phyloP scores from a whole-genome alignment of 179 eudicot species.

The Patellifolia procumbens region DNA sequence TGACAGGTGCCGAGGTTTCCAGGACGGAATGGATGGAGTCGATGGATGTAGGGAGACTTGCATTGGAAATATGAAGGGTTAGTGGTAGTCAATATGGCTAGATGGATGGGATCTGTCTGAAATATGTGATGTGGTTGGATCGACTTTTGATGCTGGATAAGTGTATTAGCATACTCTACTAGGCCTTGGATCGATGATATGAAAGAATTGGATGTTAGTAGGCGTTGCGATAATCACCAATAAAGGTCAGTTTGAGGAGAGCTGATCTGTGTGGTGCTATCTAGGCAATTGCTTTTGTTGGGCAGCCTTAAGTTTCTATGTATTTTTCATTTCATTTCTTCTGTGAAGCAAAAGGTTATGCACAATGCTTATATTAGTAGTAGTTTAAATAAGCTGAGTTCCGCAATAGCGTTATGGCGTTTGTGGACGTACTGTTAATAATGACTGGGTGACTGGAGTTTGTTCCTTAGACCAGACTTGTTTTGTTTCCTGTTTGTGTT shows the following conservation, averaged over 20 bases:
- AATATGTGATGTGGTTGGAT: constrained; percentile 13
- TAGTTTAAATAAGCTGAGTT: constrained; percentile 27
- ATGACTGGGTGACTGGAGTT: constrained; percentile 22
- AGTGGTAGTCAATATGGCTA: constrained; percentile 36
- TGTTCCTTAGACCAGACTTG: constrained; percentile 10
- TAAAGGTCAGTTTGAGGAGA: constrained; percentile 14
- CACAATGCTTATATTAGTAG: constrained; percentile 10
- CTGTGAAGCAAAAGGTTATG: constrained; percentile 19
- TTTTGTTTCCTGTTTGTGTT: constrained; percentile 15
- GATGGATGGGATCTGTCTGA: constrained; percentile 17
- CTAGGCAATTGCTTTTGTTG: constrained; percentile 18
- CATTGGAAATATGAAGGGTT: constrained; percentile 29
- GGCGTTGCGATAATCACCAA: constrained; percentile 22
- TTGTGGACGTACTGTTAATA: constrained; percentile 14
- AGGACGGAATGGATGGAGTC: constrained; percentile 29
- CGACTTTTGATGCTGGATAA: constrained; percentile 27
- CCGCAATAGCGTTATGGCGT: constrained; percentile 10
- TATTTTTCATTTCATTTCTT: not conserved
- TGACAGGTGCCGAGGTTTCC: constrained; percentile 39
- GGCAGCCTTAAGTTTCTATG: constrained; percentile 25
- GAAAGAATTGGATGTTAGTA: constrained; percentile 18
- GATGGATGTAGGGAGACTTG: constrained; percentile 8
- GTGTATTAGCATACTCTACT: constrained; percentile 23
- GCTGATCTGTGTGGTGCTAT: constrained; percentile 24
- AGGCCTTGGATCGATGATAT: constrained; percentile 26